Percentiles rank a stretch among this genome's conserved stretches.
phyloP scores from a whole-genome alignment of 306 rosid genomes.

The Glycyrrhiza uralensis region DNA sequence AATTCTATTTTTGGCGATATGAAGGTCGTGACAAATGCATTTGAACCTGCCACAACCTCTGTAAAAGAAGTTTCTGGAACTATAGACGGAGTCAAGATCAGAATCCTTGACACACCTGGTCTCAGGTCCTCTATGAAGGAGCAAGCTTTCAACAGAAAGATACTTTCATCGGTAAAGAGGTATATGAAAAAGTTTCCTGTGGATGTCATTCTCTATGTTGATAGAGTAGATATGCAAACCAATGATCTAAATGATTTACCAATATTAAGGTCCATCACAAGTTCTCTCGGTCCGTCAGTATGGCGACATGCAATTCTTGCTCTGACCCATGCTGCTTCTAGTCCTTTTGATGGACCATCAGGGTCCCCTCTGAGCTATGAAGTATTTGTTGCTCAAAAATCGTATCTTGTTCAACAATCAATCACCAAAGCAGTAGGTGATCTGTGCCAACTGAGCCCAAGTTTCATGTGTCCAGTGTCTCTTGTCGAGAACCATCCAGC shows the following conservation, averaged over 20 bases:
- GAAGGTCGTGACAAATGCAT: conserved; percentile 44
- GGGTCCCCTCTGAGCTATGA: conserved; percentile 52
- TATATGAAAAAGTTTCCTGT: conserved; percentile 38
- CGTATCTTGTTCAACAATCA: conserved; percentile 44
- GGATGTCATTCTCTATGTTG: conserved; percentile 52
- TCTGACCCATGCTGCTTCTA: conserved; percentile 60
- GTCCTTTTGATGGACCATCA: conserved; percentile 46
- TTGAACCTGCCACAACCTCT: conserved; percentile 48
- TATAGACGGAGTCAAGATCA: conserved; percentile 46
- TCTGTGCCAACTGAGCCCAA: conserved; percentile 25
- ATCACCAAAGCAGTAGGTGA: conserved; percentile 39
- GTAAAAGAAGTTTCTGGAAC: conserved; percentile 47
- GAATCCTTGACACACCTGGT: conserved; percentile 64
- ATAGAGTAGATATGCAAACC: conserved; percentile 45
- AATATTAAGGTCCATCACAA: conserved; percentile 44
- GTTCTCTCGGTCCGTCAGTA: conserved; percentile 41
- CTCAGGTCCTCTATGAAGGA: conserved; percentile 41
- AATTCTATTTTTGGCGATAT: conserved; percentile 50
- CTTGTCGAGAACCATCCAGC: conserved; percentile 57
- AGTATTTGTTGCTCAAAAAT: conserved; percentile 41
- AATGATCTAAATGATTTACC: conserved; percentile 41
- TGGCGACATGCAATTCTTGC: conserved; percentile 49
- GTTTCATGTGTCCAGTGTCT: conserved; percentile 40
- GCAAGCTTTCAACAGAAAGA: conserved; percentile 48
- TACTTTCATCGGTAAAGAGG: conserved; percentile 39